Percentiles rank a stretch among this genome's conserved stretches.
Evolutionary conservation across 208 protist species (phyloP).

Genomic region (Wallacemonas collosoma): DNA sequence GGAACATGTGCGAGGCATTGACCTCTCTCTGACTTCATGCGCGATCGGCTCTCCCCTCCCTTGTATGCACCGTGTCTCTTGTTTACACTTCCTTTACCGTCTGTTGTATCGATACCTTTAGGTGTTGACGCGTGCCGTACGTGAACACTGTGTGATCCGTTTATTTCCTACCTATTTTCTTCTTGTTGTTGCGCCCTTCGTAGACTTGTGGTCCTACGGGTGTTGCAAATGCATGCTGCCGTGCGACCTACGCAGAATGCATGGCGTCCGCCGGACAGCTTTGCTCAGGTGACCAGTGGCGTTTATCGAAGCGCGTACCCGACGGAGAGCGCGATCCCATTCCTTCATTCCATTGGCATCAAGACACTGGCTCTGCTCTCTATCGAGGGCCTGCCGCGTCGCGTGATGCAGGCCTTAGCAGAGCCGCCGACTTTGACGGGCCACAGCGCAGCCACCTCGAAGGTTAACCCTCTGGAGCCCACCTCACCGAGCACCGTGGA

Average conservation of each 20-base stretch:
- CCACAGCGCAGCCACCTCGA: neutral
- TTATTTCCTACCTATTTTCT: too few relatives aligned
- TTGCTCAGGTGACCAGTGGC: slow-evolving; percentile 74
- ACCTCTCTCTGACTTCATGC: too few relatives aligned
- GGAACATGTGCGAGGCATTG: too few relatives aligned
- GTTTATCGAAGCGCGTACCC: slow-evolving; percentile 90
- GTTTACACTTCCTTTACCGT: too few relatives aligned
- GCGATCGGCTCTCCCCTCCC: too few relatives aligned
- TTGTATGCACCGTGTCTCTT: too few relatives aligned
- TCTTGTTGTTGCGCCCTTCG: too few relatives aligned
- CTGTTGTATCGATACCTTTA: too few relatives aligned
- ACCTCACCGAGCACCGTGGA: neutral
- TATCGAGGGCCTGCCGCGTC: slow-evolving; percentile 69
- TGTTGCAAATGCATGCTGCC: neutral
- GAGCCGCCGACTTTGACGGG: neutral
- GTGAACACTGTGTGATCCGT: too few relatives aligned
- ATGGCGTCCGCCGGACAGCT: slow-evolving; percentile 63
- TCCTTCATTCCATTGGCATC: slow-evolving; percentile 77
- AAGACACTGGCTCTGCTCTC: slow-evolving; percentile 81
- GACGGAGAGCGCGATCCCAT: slow-evolving; percentile 59
- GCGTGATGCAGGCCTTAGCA: slow-evolving; percentile 39
- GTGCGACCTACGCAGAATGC: neutral
- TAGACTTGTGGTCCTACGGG: neutral
- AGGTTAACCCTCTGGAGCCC: neutral
- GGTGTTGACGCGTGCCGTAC: too few relatives aligned